phyloP scores from a whole-genome alignment of 108 stramenopile species.

The Parietichytrium sp. region DNA sequence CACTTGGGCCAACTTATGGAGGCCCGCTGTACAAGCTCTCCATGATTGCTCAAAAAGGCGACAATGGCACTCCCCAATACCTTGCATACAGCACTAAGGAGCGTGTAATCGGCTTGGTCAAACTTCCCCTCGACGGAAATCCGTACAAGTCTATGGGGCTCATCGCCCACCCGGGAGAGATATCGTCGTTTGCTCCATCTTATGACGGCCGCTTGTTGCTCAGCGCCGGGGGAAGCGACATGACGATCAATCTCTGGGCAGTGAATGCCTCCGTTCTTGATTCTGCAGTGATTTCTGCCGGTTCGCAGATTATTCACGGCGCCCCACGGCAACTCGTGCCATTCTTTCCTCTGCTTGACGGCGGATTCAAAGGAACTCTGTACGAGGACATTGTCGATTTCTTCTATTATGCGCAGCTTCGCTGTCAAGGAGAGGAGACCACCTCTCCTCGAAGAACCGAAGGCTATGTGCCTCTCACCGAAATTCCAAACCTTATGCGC shows the following conservation, averaged over 20 bases:
- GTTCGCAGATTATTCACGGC: background rate
- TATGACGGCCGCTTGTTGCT: slow-evolving; percentile 55
- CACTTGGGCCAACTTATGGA: slow-evolving; percentile 61
- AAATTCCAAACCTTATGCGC: slow-evolving; percentile 62
- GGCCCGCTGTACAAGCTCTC: slow-evolving; percentile 53
- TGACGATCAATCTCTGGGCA: slow-evolving; percentile 48
- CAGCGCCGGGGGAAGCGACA: slow-evolving; percentile 52
- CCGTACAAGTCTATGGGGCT: slow-evolving; percentile 59
- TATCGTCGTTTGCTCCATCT: slow-evolving; percentile 50
- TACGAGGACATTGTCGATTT: slow-evolving; percentile 63
- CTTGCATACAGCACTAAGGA: slow-evolving; percentile 40
- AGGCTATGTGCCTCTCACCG: slow-evolving; percentile 48
- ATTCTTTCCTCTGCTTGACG: slow-evolving; percentile 58
- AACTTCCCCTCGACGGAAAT: slow-evolving; percentile 63
- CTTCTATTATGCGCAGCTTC: slow-evolving; percentile 65
- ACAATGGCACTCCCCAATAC: slow-evolving; percentile 12
- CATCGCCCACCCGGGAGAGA: slow-evolving; percentile 65
- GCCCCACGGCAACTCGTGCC: slow-evolving; percentile 38
- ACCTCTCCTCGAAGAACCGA: slow-evolving; percentile 48
- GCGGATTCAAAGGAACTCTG: slow-evolving; percentile 50
- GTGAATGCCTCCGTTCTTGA: slow-evolving; percentile 36
- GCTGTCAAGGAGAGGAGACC: slow-evolving; percentile 61
- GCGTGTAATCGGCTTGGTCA: slow-evolving; percentile 41
- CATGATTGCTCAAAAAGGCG: background rate
- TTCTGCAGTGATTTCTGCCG: background rate